These are phyloP conservation scores for Grigorovia transvaalensis DNA, from an alignment of 805 yeast species.

Conservation along the genomic window DNA sequence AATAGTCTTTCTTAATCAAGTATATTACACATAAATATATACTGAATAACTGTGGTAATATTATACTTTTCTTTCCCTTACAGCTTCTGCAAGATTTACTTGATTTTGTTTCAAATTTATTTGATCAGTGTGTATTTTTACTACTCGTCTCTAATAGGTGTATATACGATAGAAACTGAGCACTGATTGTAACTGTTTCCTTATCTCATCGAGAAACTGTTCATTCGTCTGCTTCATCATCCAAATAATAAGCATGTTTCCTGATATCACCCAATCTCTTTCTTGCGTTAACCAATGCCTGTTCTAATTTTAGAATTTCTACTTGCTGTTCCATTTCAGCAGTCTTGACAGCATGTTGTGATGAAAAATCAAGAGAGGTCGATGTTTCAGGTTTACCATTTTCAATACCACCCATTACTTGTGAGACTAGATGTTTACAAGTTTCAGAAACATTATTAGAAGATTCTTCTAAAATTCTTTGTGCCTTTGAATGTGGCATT, in stretches of 20 bases:
- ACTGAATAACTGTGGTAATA: no score
- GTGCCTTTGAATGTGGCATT: conserved; percentile 62
- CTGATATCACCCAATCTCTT: conserved; percentile 78
- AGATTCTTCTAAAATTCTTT: conserved; percentile 59
- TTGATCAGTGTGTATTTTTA: no score
- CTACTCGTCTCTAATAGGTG: no score
- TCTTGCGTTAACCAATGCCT: conserved; percentile 58
- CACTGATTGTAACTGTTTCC: background rate
- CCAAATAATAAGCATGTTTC: conserved; percentile 49
- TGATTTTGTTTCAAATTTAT: no score
- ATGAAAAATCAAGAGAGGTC: conserved; percentile 47
- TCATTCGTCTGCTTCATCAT: conserved; percentile 25
- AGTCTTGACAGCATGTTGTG: conserved; percentile 74
- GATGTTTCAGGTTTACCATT: conserved; percentile 28
- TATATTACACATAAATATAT: no score
- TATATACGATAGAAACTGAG: no score
- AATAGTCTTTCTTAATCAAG: no score
- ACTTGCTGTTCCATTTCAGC: conserved; percentile 91
- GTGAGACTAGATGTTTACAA: conserved; percentile 58
- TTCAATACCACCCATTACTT: conserved; percentile 50
- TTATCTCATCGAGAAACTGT: no score
- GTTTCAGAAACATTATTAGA: conserved; percentile 64
- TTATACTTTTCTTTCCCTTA: no score
- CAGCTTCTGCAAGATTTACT: no score
- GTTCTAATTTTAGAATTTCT: conserved; percentile 74